Conservation (phyloP, 345 rosid species). For the Dipteronia sinensis region DNA sequence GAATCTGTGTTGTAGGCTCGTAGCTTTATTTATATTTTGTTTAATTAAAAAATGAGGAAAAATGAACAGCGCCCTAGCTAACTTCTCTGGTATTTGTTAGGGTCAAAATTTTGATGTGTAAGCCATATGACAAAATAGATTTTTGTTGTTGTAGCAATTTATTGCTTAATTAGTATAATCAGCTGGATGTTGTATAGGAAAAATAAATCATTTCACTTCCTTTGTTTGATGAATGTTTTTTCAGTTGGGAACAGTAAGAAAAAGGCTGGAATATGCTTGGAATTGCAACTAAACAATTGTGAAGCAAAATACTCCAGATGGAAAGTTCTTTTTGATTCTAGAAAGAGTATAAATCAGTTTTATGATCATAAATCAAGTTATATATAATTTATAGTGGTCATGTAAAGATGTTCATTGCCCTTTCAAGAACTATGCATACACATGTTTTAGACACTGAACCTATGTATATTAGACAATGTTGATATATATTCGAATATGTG, state of each 20-base stretch:
- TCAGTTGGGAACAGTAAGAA: neutral
- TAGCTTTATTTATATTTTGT: no score
- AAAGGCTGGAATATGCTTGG: neutral
- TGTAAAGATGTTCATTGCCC: neutral
- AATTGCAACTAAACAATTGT: neutral
- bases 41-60: no score
- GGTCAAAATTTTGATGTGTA: neutral
- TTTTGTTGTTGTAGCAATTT: neutral
- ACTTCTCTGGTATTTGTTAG: neutral
- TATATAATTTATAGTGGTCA: neutral
- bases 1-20: no score
- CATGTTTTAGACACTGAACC: neutral
- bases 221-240: neutral
- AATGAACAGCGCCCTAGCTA: neutral
- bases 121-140: neutral
- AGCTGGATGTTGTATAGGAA: neutral
- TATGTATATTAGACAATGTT: no score
- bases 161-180: neutral
- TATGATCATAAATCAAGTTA: neutral
- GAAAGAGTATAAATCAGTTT: neutral
- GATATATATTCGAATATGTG: no score
- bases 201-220: neutral
- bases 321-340: neutral
- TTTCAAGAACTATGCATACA: neutral
- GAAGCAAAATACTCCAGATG: slow-evolving; percentile 6